phyloP scores from a whole-genome alignment of 331 rosid species.

The Prunus yedoensis region DNA sequence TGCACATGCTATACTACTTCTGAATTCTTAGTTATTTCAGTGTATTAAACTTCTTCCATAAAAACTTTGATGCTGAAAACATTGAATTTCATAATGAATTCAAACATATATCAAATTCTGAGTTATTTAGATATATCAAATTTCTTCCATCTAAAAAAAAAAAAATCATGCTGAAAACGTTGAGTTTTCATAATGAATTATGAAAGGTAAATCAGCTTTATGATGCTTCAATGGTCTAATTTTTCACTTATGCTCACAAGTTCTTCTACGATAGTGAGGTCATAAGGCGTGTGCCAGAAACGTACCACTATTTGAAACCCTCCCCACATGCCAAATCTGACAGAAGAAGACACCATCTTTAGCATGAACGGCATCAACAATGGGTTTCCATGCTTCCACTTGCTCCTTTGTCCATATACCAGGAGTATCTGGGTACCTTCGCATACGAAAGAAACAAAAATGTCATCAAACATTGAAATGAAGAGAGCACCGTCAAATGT shows the following conservation, averaged over 20 bases:
- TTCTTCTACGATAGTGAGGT: too few species aligned
- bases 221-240: background rate
- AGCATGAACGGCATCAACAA: slow-evolving; percentile 15
- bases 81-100: background rate
- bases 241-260: background rate
- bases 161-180: too few species aligned
- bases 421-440: background rate
- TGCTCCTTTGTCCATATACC: slow-evolving; percentile 19
- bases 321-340: background rate
- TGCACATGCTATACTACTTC: too few species aligned
- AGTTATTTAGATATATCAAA: too few species aligned
- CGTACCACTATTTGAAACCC: background rate
- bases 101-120: background rate
- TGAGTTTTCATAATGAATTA: too few species aligned
- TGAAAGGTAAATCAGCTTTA: background rate
- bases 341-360: slow-evolving; percentile 10
- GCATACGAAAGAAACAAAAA: background rate
- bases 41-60: too few species aligned
- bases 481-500: too few species aligned
- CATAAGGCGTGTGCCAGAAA: too few species aligned
- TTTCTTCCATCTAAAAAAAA: background rate
- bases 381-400: slow-evolving; percentile 11
- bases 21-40: too few species aligned
- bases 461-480: background rate
- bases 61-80: too few species aligned